Evolutionary conservation across 2,329 filamentous ascomycete species (phyloP), one percentile per base, ranked within the genome.

Genomic region (Byssoonygena ceratinophila): DNA sequence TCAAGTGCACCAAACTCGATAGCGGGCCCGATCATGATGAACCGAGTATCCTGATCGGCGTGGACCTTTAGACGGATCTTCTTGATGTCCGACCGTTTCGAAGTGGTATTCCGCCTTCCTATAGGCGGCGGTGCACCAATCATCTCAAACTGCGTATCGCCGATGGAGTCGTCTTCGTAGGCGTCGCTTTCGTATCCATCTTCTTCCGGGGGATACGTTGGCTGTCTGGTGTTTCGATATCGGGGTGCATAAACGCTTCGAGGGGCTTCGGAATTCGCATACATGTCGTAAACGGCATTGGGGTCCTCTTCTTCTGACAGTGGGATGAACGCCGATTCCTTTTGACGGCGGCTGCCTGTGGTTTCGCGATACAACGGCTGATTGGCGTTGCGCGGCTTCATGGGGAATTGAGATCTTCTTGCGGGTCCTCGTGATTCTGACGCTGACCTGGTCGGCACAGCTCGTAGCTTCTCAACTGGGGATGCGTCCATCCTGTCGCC

Each of bases 31-130:
- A 96, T 81, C 79, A 96, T 89, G 58, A 97, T 85, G 67, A 95
- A 96, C 55, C 94, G 83, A 29, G 89, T 92, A 64, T 98, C 92
- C 41, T 88, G 85, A 1, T 80, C 71, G 2, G 77, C 82, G 64
- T 97, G 90, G 1, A 95, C 89, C 74, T 98, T 98, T 66, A 96
- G 82, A 34, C 90, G 81, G 58, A 97, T 82, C 68, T 90, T 84
- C 57, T 80, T 80, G 53, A 92, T 75, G 5, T 87, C 84, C 1
- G 81, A 79, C 53, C 79, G 63, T 11, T 65, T 64, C 4, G 67
- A 67, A 18, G 8, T 37, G 16, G 43, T 20, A 58, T 61, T 18
- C 57, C 61, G 61, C 52, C 58, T 63, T 20, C 75, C 71, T 31
- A 74, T 46, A 22, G 63, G 44, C 69, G 45, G 73, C 69, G 61